Evolutionary conservation across 768 basidiomycete genomes (phyloP), one percentile per base, ranked within the genome.

Genomic region (Serendipita indica): DNA sequence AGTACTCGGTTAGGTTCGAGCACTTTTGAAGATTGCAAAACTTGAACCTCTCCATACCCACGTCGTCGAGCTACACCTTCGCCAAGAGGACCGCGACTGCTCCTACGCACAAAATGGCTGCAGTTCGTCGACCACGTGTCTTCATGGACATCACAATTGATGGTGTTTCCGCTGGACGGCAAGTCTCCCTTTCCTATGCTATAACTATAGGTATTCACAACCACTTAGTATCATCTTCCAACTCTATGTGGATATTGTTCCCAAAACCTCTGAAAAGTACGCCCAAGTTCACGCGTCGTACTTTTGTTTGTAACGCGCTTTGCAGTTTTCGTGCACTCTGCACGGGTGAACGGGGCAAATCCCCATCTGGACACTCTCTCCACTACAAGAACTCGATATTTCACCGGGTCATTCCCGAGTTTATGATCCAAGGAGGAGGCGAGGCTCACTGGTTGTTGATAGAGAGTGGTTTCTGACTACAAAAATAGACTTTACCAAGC

Each of bases 401-500:
- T 12, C 90, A 92, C 66, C 75, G 90, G 27, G 82, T 84, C 33
- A 91, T 93, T 62, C 71, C 78, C 39, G 74, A 78, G 65, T 89
- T 86, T 65, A 89, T 89, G 85, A 75, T 87, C 43, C 85, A 88
- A 71, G 84, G 82, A 35, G 84, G 84, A 71, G 83, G 84, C 84
- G 59, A 60, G 76, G 65, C 35, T 33, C 32, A 14, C n/a, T n/a
- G n/a, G n/a, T 13, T 32, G 49, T 60, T 2, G 33, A 58, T 22
- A 33, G 58, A 25, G n/a, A 43, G 25, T 22, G 39, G n/a, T 14
- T 28, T 37, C 6, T 7, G 13, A 32, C n/a, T n/a, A n/a, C n/a
- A n/a, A n/a, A 65, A 37, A 37, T 37, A 79, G 87, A 90, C 69
- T 87, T 88, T 62, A 87, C 86, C 0, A 82, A 83, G 62, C 77